These are phyloP conservation scores for Thozetella sp. DNA, from an alignment of 495 filamentous ascomycete species.

Conservation along the genomic window DNA sequence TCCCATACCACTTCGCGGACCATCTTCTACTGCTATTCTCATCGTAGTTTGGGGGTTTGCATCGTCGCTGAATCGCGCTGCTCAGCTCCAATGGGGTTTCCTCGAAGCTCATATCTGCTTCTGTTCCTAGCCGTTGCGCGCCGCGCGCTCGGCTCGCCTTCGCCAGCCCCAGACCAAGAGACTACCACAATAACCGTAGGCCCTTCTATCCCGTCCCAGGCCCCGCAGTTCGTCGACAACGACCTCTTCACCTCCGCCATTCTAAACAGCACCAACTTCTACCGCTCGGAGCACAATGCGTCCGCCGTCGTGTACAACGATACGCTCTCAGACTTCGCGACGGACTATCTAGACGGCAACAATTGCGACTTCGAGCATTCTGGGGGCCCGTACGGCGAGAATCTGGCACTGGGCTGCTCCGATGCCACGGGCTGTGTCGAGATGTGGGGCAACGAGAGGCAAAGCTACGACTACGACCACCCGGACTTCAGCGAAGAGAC, in stretches of 20 bases:
- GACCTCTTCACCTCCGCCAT: constrained; percentile 56
- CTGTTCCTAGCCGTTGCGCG: constrained; percentile 1
- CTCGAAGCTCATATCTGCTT: constrained; percentile 5
- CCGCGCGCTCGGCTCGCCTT: no score
- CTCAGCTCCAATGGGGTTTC: neutral
- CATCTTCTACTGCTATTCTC: no score
- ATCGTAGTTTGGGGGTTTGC: no score
- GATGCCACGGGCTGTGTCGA: constrained; percentile 61
- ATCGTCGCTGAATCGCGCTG: no score
- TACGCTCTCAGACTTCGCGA: constrained; percentile 58
- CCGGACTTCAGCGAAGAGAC: constrained; percentile 63
- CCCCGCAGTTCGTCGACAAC: constrained; percentile 48
- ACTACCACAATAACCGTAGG: constrained; percentile 24
- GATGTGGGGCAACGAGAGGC: constrained; percentile 68
- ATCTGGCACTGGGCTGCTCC: constrained; percentile 70
- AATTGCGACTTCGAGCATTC: constrained; percentile 66
- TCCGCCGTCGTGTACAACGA: constrained; percentile 64
- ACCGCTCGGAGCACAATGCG: constrained; percentile 67
- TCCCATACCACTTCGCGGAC: no score
- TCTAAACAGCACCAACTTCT: constrained; percentile 68
- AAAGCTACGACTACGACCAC: constrained; percentile 56
- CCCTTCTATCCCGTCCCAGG: constrained; percentile 24
- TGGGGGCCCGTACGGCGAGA: constrained; percentile 75
- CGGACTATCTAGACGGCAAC: constrained; percentile 21
- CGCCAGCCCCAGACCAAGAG: neutral